Base-by-base conservation (phyloP, 2,329 filamentous ascomycete species). In the Alternaria brassicicola region DNA sequence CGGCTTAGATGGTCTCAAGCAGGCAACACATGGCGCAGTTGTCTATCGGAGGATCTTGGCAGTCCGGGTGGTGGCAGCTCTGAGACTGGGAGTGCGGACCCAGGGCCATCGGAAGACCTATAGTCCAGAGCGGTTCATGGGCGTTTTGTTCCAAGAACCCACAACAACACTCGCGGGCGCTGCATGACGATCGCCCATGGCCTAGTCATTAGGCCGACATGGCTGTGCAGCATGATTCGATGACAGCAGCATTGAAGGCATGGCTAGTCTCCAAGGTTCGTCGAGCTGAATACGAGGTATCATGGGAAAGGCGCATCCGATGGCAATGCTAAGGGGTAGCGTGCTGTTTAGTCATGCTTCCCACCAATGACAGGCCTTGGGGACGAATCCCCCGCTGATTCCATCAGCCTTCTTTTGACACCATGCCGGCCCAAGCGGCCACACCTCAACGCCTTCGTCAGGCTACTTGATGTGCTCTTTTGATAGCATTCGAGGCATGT, bases 281-380 rank as follows among this genome's bases (percentile, higher is more conserved):
- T 35, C 54, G 33, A 45, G 48, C 48, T 42, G 45, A 59, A 62
- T 63, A 63, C 63, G 59, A 65, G 59, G 43, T 57, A 28, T 51
- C 43, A 54, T 47, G 55, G 42, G 28, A 52, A n/a, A 31, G 49
- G 49, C 42, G 38, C 45, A 60, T 57, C 62, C 59, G 55, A 51
- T 47, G 35, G 41, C 61, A 9, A 9, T 43, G 45, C 53, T 50
- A 47, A 50, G 56, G 49, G 55, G 57, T 60, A 54, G 54, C 50
- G 48, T 48, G 15, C 2, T 9, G 42, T 49, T 26, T 43, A 23
- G 41, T 21, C 31, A 9, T 12, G 17, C 26, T 21, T 19, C 31
- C 46, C 39, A 10, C 63, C 63, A 63, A 63, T 63, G 38, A 54
- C 45, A 45, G 58, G 42, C 19, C 49, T 33, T 57, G 26, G 58